Base-by-base conservation (phyloP, 2,329 filamentous ascomycete genomes). In the Aspergillus quadricinctus region DNA sequence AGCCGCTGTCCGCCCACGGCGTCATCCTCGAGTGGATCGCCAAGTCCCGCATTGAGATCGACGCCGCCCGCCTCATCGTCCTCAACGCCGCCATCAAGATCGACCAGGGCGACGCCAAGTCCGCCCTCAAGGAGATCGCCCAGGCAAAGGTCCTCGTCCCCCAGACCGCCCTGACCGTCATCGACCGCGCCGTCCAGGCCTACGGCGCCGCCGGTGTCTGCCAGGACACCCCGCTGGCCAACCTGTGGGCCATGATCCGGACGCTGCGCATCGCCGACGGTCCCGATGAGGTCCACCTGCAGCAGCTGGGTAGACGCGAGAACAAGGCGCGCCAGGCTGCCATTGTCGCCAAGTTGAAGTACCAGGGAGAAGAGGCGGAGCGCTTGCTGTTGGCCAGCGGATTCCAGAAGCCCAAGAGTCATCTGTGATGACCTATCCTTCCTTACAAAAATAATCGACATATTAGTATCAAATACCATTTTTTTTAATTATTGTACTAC, bases 21-120 rank as follows among this genome's bases (percentile, higher is more conserved):
- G 90, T 97, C 40, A 93, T 97, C 75, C 85, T 97, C 43, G 91
- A 97, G 72, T 96, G 94, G 83, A 90, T 97, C 40, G 94, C 94
- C 46, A 89, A 87, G 69, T 94, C 91, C 1, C 88, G 94, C 29
- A 87, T 97, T 64, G 93, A 97, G 71, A 96, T 99, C 69, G 93
- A 97, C 73, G 86, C 92, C 1, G 90, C 93, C 0, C 89, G 94
- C 37, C 83, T 99, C 10, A 77, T 94, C 43, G 94, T 97, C 7
- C 85, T 97, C 62, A 97, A 97, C 76, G 94, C 94, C 1, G 94
- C 94, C 58, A 88, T 95, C 75, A 91, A 90, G 78, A 97, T 99
- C 79, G 94, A 99, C 77, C 83, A 89, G 64, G 83, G 87, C 21
- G 88, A 93, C 64, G 89, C 94, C 65, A 97, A 97, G 80, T 85